Evolutionary conservation across 495 filamentous ascomycete species (phyloP), one percentile per base, ranked within the genome.

Genomic region (Tuber microsphaerosporum): DNA sequence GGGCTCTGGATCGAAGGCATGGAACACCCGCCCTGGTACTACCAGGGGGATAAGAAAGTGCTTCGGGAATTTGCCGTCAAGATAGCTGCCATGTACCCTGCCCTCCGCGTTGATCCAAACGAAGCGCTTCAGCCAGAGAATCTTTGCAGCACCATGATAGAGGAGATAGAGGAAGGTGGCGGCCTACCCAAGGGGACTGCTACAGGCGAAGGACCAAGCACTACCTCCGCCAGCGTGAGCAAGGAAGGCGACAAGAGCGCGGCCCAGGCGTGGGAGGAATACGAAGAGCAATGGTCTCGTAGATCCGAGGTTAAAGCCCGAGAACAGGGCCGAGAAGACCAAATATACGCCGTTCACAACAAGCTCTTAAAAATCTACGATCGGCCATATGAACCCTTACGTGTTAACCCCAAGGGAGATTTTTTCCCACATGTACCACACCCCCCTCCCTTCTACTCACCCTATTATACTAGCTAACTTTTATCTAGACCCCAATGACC

Each of bases 21-120:
- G 76, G 46, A 78, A 17, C 72, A 79, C 72, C 77, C 77, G 2
- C 37, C 72, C 14, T 77, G 75, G 69, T 79, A 72, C 75, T 79
- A 72, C 48, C 42, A 17, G 20, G 8, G 42, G 7, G 2, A 74
- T n/a, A 22, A 41, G 7, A 20, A 19, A 3, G 42, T 22, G 1
- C 8, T 79, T 9, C 9, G 22, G 6, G 34, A 2, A 2, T 69
- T 78, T 26, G 75, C 48, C 8, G 3, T 1, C n/a, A 16, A 1
- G n/a, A 6, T 61, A 12, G n/a, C 51, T 16, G 16, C 51, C 1
- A 5, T 16, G 8, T 12, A 16, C 51, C 51, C 51, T 61, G 9
- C 51, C 51, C 51, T 61, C 51, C 6, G 51, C 3, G n/a, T 61
- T 61, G 51, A 61, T 61, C n/a, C n/a, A n/a, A 16, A 5, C 1